Evolutionary conservation across 1,284 basidiomycete genomes (phyloP).

Genomic region (Porphyrellus sp.): DNA sequence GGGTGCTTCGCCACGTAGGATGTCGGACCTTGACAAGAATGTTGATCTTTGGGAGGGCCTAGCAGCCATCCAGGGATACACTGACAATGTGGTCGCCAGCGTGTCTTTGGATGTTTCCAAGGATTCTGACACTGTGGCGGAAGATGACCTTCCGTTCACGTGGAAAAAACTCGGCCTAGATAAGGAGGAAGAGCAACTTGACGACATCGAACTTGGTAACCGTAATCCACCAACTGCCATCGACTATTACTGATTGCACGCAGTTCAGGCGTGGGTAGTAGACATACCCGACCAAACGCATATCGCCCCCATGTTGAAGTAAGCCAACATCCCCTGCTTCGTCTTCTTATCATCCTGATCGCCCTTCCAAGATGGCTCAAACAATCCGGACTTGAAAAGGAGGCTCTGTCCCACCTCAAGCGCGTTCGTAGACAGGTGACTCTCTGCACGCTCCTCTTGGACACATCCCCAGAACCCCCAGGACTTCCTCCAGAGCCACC

Average conservation of each 20-base stretch:
- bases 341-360: slow-evolving; percentile 2
- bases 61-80: slow-evolving; percentile 30
- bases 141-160: slow-evolving; percentile 61
- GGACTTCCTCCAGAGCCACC: slow-evolving; percentile 39
- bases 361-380: slow-evolving; percentile 62
- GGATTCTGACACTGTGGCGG: slow-evolving; percentile 42
- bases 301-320: slow-evolving; percentile 68
- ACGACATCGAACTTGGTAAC: slow-evolving; percentile 52
- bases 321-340: background rate
- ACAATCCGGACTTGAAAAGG: slow-evolving; percentile 54
- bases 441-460: slow-evolving; percentile 53
- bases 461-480: slow-evolving; percentile 38
- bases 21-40: slow-evolving; percentile 23
- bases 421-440: slow-evolving; percentile 60
- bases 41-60: slow-evolving; percentile 43
- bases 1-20: slow-evolving; percentile 24
- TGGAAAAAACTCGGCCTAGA: slow-evolving; percentile 53
- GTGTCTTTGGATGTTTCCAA: slow-evolving; percentile 16
- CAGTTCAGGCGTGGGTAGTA: slow-evolving; percentile 76
- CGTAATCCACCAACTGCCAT: background rate
- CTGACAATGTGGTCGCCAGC: slow-evolving; percentile 23
- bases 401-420: slow-evolving; percentile 73
- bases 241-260: slow-evolving; percentile 1
- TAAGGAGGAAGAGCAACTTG: slow-evolving; percentile 57
- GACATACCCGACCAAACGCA: slow-evolving; percentile 70